Base-by-base conservation (phyloP, 257 asterid species). In the Lycium ferocissimum region DNA sequence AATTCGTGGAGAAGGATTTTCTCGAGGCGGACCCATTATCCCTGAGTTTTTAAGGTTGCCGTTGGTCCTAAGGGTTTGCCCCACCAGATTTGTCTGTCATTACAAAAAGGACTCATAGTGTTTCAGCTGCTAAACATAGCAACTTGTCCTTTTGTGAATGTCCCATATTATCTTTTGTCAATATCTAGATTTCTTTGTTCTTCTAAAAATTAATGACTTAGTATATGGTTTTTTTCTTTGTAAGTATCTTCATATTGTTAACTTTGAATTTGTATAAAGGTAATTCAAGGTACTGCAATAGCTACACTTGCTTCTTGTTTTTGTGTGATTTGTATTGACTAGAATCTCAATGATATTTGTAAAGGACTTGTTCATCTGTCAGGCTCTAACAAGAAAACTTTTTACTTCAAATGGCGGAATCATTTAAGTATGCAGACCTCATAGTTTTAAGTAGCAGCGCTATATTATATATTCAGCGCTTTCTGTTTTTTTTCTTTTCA, bases 11-110 rank as follows among this genome's bases (percentile, higher is more conserved):
- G 53, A 22, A 22, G 81, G n/a, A n/a, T n/a, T n/a, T n/a, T n/a
- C n/a, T n/a, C n/a, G 62, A 20, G 13, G 62, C 3, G 45, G 81
- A 15, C 45, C 63, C 81, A 35, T 22, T 76, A 51, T 76, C 81
- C 81, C n/a, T 0, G 20, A 22, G 62, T 75, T 75, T 76, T 33
- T 20, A 22, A 69, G 76, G 76, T 9, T 14, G 22, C 7, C 62
- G 81, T 76, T 51, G 81, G 20, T 22, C 81, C 81, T 75, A 76
- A 76, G 62, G 81, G 20, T 47, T 72, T 37, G 4, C 63, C n/a
- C 8, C 15, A 17, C 33, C 81, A 76, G 7, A 76, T 76, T 76
- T 76, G 14, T 22, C 14, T 0, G 63, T 4, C 81, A 22, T 51
- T 40, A 40, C 15, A 76, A 76, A 49, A 51, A 76, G 22, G 40